Conservation (phyloP, 768 basidiomycete species). For the Lyophyllum decastes region DNA sequence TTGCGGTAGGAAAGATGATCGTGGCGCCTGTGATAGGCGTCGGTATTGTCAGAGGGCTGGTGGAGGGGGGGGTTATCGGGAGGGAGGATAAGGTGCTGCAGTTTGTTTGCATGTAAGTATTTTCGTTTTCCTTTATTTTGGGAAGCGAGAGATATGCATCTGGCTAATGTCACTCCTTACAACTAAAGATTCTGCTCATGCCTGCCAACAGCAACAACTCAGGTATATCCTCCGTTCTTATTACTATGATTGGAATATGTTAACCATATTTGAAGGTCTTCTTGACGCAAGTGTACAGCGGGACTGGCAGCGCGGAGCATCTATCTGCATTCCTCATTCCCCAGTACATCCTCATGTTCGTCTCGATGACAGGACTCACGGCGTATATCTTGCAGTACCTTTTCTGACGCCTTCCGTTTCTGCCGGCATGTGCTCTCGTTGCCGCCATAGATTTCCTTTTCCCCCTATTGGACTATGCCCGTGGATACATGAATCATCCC, state of each 20-base stretch:
- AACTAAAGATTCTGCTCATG: slow-evolving; percentile 54
- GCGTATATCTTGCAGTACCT: slow-evolving; percentile 45
- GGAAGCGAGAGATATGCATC: not conserved
- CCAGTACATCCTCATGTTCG: slow-evolving; percentile 55
- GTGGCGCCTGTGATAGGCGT: slow-evolving; percentile 64
- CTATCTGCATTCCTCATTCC: slow-evolving; percentile 65
- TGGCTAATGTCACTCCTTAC: not conserved
- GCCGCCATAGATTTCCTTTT: not conserved
- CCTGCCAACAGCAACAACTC: slow-evolving; percentile 60
- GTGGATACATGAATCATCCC: no score
- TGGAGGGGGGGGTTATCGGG: slow-evolving; percentile 45
- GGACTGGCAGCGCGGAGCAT: slow-evolving; percentile 63
- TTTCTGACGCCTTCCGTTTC: slow-evolving; percentile 29
- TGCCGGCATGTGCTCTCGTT: not conserved
- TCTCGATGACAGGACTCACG: slow-evolving; percentile 50
- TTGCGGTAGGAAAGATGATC: slow-evolving; percentile 58
- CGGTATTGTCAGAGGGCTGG: slow-evolving; percentile 53
- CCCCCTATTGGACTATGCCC: not conserved
- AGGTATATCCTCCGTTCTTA: slow-evolving; percentile 33
- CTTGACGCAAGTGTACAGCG: slow-evolving; percentile 67
- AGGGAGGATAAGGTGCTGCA: slow-evolving; percentile 57
- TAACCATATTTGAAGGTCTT: slow-evolving; percentile 42
- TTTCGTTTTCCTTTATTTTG: not conserved
- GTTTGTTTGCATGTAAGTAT: slow-evolving; percentile 68
- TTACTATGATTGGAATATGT: not conserved